These are phyloP conservation scores for Alternaria panax DNA, from an alignment of 2,329 filamentous ascomycete species.

Conservation along the genomic window DNA sequence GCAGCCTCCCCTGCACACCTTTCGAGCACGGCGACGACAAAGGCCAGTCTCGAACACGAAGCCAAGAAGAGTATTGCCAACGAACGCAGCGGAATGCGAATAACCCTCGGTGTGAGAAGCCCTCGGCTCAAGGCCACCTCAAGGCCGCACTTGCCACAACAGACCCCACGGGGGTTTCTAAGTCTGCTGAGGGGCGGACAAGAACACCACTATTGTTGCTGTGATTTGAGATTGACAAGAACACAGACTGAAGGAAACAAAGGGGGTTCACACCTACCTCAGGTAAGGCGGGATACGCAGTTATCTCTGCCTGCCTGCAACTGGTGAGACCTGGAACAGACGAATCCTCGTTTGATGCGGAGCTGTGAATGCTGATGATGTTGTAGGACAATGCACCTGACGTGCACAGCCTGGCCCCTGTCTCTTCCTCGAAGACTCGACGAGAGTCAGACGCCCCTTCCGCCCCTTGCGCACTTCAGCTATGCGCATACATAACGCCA, in stretches of 20 bases:
- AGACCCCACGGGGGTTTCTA: neutral
- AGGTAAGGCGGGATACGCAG: neutral
- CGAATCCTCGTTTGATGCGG: neutral
- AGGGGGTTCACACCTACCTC: neutral
- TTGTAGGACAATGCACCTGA: neutral
- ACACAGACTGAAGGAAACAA: neutral
- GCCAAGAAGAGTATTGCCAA: neutral
- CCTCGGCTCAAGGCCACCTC: neutral
- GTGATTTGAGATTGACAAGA: neutral
- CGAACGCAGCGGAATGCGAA: neutral
- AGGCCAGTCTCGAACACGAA: neutral
- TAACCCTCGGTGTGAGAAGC: neutral
- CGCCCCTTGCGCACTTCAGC: neutral
- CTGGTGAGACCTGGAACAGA: neutral
- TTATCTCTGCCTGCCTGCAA: neutral
- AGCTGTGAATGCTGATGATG: neutral
- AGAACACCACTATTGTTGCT: neutral
- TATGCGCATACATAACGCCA: neutral
- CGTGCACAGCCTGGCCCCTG: neutral
- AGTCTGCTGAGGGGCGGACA: neutral
- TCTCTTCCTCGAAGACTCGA: slow-evolving; percentile 3
- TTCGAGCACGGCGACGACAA: neutral
- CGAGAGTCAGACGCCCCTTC: neutral
- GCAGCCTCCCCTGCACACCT: neutral
- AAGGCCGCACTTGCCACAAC: neutral